These are phyloP conservation scores for Westerdykella sp. DNA, from an alignment of 2,329 filamentous ascomycete genomes.

Conservation along the genomic window DNA sequence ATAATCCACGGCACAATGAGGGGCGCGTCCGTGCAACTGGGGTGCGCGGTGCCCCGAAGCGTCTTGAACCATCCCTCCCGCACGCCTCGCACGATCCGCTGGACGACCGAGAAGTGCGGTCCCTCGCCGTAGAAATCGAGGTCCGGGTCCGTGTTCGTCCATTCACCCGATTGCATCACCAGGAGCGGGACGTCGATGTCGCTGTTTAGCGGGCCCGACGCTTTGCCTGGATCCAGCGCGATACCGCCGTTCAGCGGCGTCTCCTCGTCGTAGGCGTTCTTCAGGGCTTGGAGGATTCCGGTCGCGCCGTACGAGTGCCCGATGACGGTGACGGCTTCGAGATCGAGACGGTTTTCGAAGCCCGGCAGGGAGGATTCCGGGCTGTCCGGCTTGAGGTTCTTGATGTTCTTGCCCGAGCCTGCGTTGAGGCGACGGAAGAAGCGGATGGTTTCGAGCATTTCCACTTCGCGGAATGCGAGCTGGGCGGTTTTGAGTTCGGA, in stretches of 20 bases:
- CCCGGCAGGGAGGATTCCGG: constrained; percentile 42
- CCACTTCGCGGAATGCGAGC: constrained; percentile 41
- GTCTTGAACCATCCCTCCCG: constrained; percentile 45
- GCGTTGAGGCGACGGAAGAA: constrained; percentile 38
- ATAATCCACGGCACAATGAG: constrained; percentile 57
- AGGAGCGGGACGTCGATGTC: constrained; percentile 54
- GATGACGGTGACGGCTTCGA: constrained; percentile 50
- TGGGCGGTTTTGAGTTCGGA: constrained; percentile 39
- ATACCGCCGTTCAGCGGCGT: constrained; percentile 53
- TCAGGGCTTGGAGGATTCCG: constrained; percentile 55
- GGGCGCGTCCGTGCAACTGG: constrained; percentile 61
- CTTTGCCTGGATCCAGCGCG: constrained; percentile 61
- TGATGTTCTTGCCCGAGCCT: constrained; percentile 30
- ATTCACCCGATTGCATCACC: constrained; percentile 59
- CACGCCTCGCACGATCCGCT: constrained; percentile 45
- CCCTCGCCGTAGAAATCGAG: constrained; percentile 54
- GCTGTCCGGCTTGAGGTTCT: constrained; percentile 42
- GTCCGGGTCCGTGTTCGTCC: constrained; percentile 47
- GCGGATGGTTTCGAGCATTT: constrained; percentile 42
- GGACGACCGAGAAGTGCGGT: constrained; percentile 59
- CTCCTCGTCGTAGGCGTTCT: constrained; percentile 39
- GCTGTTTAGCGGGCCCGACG: constrained; percentile 55
- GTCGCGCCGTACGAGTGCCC: constrained; percentile 65
- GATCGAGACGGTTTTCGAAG: constrained; percentile 52
- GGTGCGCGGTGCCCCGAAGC: constrained; percentile 46